Base-by-base conservation (phyloP, 371 early-diverging fungal species). In the Syncephalastrum monosporum region DNA sequence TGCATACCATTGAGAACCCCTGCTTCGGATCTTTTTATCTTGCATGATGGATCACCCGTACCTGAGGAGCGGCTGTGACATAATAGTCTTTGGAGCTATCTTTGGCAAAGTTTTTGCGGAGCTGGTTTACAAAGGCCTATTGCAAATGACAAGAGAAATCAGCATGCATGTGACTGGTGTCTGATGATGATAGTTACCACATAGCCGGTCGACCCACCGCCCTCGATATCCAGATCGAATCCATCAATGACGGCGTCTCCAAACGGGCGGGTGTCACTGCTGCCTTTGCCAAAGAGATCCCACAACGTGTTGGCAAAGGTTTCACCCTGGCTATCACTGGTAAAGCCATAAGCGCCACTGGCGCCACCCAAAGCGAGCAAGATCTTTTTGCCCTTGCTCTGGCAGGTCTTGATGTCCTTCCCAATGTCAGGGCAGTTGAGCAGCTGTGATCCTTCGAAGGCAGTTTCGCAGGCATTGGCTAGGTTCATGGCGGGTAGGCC, bases 191-290 rank as follows among this genome's bases (percentile, higher is more conserved):
- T 2, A 33, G 21, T 15, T 61, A 69, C 74, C 16, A 64, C 63
- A 45, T 84, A 87, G 0, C 83, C 84, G 0, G 75, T 67, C 17
- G 67, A 51, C 12, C 61, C 49, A 7, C 86, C 87, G 49, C 81
- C 86, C 59, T 88, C 87, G 48, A 88, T 86, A 58, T 89, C 91
- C 45, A 91, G 63, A 56, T 91, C 90, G 38, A 88, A 71, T 0
- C 91, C 89, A 60, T 91, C 90, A 7, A 86, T 59, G 0, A 72
- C 61, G 23, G 81, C 77, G 66, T 69, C 71, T 19, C 72, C 88
- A 51, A 91, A 86, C 0, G 89, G 89, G 13, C 88, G 82, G 42
- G 69, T 69, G 1, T 55, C 12, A 7, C 80, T 65, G 5, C 57
- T 55, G 6, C 86, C 83, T 6, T 68, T 76, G 46, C 85, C 73